Evolutionary conservation across 2,329 filamentous ascomycete genomes (phyloP), one percentile per base, ranked within the genome.

Genomic region (Aspergillus pseudotamarii): DNA sequence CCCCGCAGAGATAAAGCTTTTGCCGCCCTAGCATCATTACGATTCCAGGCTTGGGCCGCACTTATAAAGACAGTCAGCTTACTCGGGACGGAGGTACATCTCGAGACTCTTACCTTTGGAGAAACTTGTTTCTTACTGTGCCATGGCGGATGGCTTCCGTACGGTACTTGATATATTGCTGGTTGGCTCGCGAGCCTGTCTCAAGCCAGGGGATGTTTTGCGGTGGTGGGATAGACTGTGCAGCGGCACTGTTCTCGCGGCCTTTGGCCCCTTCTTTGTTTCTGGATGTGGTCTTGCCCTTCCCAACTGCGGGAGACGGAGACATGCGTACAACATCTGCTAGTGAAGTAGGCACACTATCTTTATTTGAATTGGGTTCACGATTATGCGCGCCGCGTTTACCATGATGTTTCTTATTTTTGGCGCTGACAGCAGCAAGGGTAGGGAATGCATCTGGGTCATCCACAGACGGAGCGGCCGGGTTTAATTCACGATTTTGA

Each of bases 61-160:
- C 94, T 96, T 66, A 48, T 64, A 38, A 48, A 56, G 30, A 36
- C 32, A 41, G 53, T 66, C n/a, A 64, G 56, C 46, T 63, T 36
- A 19, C 21, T 21, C 23, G 9, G 9, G 28, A 64, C 10, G 12
- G 34, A 28, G 34, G 34, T 43, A 28, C 57, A 23, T 48, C 32
- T 21, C 28, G 46, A 53, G 23, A 51, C 38, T 26, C 81, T 72
- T 80, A 94, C 92, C 92, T 97, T 79, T 97, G 94, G 60, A 99
- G 80, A 72, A 98, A 99, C 76, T 98, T 98, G 78, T 98, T 99
- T 66, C 95, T 88, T 75, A 97, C 87, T 70, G 94, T 95, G 69
- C 95, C 95, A 76, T 99, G 95, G 80, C 96, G 96, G 77, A 99
- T 97, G 62, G 95, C 95, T 79, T 98, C 94, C 73, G 94, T 91